Conservation (phyloP, 176 grass and related monocot species). For the Eremochloa ophiuroides region DNA sequence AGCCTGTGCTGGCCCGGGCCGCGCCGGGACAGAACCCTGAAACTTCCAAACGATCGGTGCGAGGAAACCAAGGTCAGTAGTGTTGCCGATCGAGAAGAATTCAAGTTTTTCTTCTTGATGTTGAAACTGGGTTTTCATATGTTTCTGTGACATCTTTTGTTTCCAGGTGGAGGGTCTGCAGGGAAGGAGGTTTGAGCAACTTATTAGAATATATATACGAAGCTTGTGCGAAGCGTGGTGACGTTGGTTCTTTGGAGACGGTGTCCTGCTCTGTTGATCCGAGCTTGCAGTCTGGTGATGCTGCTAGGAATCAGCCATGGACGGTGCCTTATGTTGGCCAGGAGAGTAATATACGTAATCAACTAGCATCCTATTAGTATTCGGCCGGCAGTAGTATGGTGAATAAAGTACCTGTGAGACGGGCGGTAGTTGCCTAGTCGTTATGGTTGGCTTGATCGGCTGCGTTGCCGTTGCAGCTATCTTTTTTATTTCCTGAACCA, state of each 20-base stretch:
- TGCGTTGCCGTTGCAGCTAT: neutral
- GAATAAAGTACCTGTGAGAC: neutral
- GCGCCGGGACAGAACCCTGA: conserved; percentile 9
- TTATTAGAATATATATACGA: neutral
- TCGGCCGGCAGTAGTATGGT: neutral
- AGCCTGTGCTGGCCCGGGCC: conserved; percentile 38
- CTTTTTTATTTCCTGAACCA: neutral
- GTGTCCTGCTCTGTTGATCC: neutral
- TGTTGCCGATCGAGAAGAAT: neutral
- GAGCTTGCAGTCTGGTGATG: conserved; percentile 4
- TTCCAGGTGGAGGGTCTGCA: conserved; percentile 15
- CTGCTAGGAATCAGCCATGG: neutral
- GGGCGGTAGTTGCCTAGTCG: neutral
- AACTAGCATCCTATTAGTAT: neutral
- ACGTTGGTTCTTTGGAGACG: neutral
- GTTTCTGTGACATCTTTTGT: neutral
- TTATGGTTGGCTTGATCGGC: neutral
- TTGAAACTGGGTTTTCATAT: neutral
- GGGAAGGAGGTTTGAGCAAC: neutral
- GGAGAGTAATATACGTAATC: neutral
- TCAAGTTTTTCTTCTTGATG: neutral
- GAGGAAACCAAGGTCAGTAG: conserved; percentile 4
- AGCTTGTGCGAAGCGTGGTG: neutral
- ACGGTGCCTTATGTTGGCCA: neutral
- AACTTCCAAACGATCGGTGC: conserved; percentile 30